Evolutionary conservation across 306 rosid species (phyloP), one percentile per base, ranked within the genome.

Genomic region (Malus fusca): DNA sequence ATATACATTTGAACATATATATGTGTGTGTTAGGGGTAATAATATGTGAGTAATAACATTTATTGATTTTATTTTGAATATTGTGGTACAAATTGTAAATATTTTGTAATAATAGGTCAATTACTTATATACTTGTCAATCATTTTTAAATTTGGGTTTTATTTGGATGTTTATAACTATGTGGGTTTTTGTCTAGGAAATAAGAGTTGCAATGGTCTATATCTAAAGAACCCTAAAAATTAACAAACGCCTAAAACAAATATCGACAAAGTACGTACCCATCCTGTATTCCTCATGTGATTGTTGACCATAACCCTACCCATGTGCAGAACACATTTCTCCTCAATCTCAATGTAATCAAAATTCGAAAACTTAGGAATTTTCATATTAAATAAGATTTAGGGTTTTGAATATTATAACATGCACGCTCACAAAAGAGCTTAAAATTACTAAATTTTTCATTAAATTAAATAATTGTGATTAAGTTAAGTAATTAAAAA

Each of bases 271-370:
- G 23, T 63, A 30, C 6, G 5, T 23, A 58, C 40, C 26, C 28
- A 63, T 40, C 25, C 40, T 37, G 21, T 56, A 4, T 8, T 65
- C 8, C 42, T 59, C 43, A 60, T 30, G 33, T 30, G 33, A 30
- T 30, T 30, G 33, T 4, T 30, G 33, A 26, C 28, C 44, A 18
- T 61, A 61, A 25, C 12, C 48, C 48, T 30, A 33, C 69, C 76
- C 69, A 73, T 73, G 77, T 73, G 77, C 52, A 43, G 69, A 61
- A 21, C 26, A 21, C 19, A 72, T 42, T 17, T 59, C 40, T 42
- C 5, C 6, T 73, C 11, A 1, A 23, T 14, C 5, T 31, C 33
- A 3, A 23, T 14, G 56, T 42, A 73, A 73, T 28, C 26, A 60
- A 15, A n/a, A 9, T 37, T 37, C 11, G 26, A 26, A 42, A 8